Evolutionary conservation across 1,139 yeast genomes (phyloP).

Genomic region (Kurtzmaniella quercitrusa): DNA sequence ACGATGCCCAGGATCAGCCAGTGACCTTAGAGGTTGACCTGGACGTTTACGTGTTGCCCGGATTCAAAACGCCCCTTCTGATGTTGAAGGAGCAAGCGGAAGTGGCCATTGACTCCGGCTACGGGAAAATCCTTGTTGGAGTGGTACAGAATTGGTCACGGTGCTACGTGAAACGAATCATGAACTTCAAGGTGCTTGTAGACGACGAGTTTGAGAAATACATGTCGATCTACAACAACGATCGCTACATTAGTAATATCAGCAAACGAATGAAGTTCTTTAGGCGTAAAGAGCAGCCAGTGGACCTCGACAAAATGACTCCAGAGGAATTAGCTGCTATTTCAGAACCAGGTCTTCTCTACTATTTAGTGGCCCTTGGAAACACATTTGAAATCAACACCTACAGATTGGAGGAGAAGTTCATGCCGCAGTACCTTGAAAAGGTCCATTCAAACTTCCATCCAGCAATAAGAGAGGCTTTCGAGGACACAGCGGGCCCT

Average conservation of each 20-base stretch:
- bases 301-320: slow-evolving; percentile 40
- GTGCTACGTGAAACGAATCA: slow-evolving; percentile 57
- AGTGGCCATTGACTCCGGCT: slow-evolving; percentile 84
- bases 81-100: slow-evolving; percentile 91
- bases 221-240: slow-evolving; percentile 42
- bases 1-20: slow-evolving; percentile 50
- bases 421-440: slow-evolving; percentile 58
- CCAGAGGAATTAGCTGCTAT: slow-evolving; percentile 46
- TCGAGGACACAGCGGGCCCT: slow-evolving; percentile 67
- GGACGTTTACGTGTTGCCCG: slow-evolving; percentile 62
- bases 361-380: slow-evolving; percentile 78
- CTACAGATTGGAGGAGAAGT: slow-evolving; percentile 74
- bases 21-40: slow-evolving; percentile 61
- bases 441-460: slow-evolving; percentile 67
- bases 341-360: slow-evolving; percentile 75
- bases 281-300: slow-evolving; percentile 25
- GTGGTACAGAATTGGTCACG: slow-evolving; percentile 72
- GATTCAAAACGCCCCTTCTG: slow-evolving; percentile 51
- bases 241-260: slow-evolving; percentile 33
- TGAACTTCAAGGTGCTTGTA: slow-evolving; percentile 54
- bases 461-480: slow-evolving; percentile 47
- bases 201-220: slow-evolving; percentile 52
- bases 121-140: slow-evolving; percentile 77
- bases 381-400: slow-evolving; percentile 82
- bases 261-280: slow-evolving; percentile 45